These are phyloP conservation scores for Candida patagonica DNA, from an alignment of 805 yeast genomes.

Conservation along the genomic window DNA sequence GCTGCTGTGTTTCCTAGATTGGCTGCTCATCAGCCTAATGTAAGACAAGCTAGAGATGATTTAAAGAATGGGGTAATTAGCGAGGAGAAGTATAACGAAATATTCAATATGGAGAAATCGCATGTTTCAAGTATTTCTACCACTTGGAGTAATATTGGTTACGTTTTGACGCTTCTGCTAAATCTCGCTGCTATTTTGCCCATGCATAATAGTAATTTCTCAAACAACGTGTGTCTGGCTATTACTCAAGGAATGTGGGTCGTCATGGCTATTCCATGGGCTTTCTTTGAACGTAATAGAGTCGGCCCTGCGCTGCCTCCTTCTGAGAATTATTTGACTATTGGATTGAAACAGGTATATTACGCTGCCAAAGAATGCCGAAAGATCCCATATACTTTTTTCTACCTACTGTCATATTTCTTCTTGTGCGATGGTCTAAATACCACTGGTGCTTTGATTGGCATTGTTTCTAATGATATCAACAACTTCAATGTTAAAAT, in stretches of 20 bases:
- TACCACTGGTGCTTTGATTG: conserved; percentile 12
- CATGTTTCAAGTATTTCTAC: conserved; percentile 13
- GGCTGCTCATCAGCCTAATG: conserved; percentile 13
- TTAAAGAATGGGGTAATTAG: conserved; percentile 7
- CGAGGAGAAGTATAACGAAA: conserved; percentile 8
- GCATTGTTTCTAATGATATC: conserved; percentile 12
- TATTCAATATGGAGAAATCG: conserved; percentile 9
- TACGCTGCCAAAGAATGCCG: conserved; percentile 9
- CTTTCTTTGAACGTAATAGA: conserved; percentile 8
- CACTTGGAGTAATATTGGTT: conserved; percentile 13
- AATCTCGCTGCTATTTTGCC: conserved; percentile 12
- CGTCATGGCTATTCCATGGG: conserved; percentile 13
- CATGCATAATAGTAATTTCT: conserved; percentile 7
- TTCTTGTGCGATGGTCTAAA: conserved; percentile 13
- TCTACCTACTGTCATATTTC: conserved; percentile 9
- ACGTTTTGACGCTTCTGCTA: conserved; percentile 6
- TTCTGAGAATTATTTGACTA: conserved; percentile 7
- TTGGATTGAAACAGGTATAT: conserved; percentile 12
- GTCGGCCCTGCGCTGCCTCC: conserved; percentile 10
- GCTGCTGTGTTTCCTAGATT: conserved; percentile 13
- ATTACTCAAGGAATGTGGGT: conserved; percentile 13
- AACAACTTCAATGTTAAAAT: conserved; percentile 10
- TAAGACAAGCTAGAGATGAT: conserved; percentile 10
- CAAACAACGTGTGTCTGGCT: conserved; percentile 10
- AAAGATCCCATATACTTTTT: conserved; percentile 11